Evolutionary conservation across 805 yeast genomes (phyloP).

Genomic region (Brettanomyces anomalus): DNA sequence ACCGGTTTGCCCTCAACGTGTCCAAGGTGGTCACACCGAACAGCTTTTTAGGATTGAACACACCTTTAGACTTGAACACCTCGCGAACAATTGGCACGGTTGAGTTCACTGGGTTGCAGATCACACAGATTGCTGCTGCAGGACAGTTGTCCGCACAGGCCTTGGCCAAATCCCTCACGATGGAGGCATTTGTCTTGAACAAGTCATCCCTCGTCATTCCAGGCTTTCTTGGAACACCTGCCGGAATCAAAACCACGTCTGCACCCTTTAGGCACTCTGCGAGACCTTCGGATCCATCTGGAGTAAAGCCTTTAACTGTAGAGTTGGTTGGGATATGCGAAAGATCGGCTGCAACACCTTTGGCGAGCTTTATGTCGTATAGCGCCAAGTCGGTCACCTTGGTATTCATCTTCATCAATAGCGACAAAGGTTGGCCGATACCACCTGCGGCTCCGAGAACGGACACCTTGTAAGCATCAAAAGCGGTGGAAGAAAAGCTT

Average conservation of each 20-base stretch:
- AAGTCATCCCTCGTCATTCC: conserved; percentile 98
- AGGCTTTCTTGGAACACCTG: conserved; percentile 98
- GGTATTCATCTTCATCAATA: conserved; percentile 78
- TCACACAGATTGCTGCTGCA: conserved; percentile 71
- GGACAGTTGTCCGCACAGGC: conserved; percentile 78
- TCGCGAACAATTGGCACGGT: conserved; percentile 96
- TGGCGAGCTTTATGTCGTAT: conserved; percentile 86
- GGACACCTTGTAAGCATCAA: conserved; percentile 67
- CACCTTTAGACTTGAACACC: conserved; percentile 77
- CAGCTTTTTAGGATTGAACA: conserved; percentile 83
- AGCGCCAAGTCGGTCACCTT: conserved; percentile 79
- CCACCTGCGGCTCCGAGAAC: conserved; percentile 90
- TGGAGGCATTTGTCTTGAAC: conserved; percentile 92
- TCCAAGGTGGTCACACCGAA: conserved; percentile 97
- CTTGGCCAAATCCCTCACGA: conserved; percentile 86
- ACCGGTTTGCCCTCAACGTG: conserved; percentile 81
- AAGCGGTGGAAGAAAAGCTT: conserved; percentile 58
- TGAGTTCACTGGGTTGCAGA: conserved; percentile 95
- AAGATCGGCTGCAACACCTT: conserved; percentile 95
- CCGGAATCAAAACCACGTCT: conserved; percentile 87
- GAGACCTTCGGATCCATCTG: conserved; percentile 60
- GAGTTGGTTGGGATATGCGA: conserved; percentile 93
- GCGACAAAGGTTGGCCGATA: conserved; percentile 85
- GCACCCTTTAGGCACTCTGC: conserved; percentile 65
- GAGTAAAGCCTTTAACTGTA: conserved; percentile 77